phyloP scores from a whole-genome alignment of 2,329 filamentous ascomycete genomes.

The Colletotrichum gigasporum region DNA sequence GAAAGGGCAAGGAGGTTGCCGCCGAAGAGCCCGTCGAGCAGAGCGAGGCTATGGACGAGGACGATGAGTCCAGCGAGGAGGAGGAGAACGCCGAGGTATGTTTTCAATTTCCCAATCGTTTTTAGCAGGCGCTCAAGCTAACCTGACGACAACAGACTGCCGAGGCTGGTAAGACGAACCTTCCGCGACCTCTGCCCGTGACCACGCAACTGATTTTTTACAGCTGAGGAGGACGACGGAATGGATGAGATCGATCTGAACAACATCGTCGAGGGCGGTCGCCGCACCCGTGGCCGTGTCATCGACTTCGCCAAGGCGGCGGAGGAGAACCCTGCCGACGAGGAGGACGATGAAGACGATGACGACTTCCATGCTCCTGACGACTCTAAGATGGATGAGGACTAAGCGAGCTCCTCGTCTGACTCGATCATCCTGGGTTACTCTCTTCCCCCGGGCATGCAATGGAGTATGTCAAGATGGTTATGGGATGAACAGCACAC shows the following conservation, averaged over 20 bases:
- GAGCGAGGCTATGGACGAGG: conserved; percentile 77
- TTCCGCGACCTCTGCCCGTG: conserved; percentile 13
- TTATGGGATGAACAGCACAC: conserved; percentile 6
- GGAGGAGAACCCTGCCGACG: conserved; percentile 77
- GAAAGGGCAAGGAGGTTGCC: conserved; percentile 84
- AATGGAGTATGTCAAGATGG: neutral
- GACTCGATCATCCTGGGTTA: neutral
- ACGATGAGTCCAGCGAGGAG: conserved; percentile 78
- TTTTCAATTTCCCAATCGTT: conserved; percentile 29
- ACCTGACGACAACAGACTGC: conserved; percentile 30
- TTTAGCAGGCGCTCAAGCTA: conserved; percentile 9
- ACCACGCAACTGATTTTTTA: conserved; percentile 40
- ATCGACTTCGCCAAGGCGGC: conserved; percentile 96
- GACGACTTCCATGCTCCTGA: conserved; percentile 73
- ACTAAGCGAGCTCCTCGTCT: conserved; percentile 39
- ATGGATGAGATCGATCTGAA: conserved; percentile 90
- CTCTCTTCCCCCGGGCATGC: neutral
- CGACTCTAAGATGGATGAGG: conserved; percentile 78
- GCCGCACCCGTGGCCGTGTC: conserved; percentile 88
- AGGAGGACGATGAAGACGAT: conserved; percentile 83
- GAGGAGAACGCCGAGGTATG: conserved; percentile 67
- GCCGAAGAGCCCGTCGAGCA: conserved; percentile 57
- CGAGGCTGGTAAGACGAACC: conserved; percentile 37
- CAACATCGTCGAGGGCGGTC: conserved; percentile 84
- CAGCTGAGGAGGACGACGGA: conserved; percentile 78